Evolutionary conservation across 139 green algal species (phyloP), one percentile per base, ranked within the genome.

Genomic region (Chlamydomonas schloesseri): DNA sequence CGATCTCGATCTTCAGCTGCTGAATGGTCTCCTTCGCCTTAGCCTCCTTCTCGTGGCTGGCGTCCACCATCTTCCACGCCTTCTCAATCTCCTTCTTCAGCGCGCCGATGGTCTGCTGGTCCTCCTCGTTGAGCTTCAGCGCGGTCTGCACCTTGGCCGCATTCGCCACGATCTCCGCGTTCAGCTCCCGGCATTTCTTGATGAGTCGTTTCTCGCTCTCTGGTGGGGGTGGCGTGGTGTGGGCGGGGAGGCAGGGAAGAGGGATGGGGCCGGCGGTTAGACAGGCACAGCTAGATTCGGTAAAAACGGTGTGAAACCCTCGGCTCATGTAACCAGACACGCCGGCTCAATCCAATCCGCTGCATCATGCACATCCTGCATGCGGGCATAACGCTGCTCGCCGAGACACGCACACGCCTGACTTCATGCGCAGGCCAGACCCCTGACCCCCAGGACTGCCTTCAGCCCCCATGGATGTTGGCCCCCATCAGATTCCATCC

Each of bases 41-140:
- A 4, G 95, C 92, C 89, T 99, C 96, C 93, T 98, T 98, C 67
- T 98, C 96, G 69, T 98, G 93, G 58, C 58, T 82, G 57, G 72
- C 72, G 86, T 98, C 96, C 58, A 98, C 94, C 91, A 96, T 93
- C 82, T 94, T 95, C 96, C 96, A 98, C 23, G 96, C 95, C 90
- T 98, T 98, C 82, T 99, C 96, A 57, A 99, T 95, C 87, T 99
- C 97, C 88, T 96, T 96, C 69, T 98, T 98, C 28, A 99, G 93
- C 9, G 93, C 92, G 0, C 87, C 75, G 78, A 98, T 98, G 53
- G 95, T 97, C 34, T 74, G 89, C 86, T 97, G 95, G 89, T 99
- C 97, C 89, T 99, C 97, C 86, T 98, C 96, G 53, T 93, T 95
- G 26, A 98, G 95, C 91, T 97, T 97, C 42, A 98, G 91, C 10